These are phyloP conservation scores for Neoboletus brunneissimus DNA, from an alignment of 768 basidiomycete species.

Conservation along the genomic window DNA sequence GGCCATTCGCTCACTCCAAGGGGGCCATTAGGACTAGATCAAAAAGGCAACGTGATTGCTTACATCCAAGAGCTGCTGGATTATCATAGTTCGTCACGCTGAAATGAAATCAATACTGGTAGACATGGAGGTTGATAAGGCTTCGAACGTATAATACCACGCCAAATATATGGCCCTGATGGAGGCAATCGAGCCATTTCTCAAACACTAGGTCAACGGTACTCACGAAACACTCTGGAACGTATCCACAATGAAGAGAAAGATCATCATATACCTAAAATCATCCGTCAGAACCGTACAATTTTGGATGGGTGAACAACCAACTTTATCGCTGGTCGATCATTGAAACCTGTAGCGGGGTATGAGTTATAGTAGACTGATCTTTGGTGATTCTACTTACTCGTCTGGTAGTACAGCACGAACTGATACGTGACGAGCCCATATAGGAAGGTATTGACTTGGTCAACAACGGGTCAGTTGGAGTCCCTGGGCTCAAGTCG, in stretches of 20 bases:
- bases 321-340: conserved; percentile 6
- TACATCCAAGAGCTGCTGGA: background rate
- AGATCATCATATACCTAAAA: conserved; percentile 11
- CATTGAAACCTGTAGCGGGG: conserved; percentile 9
- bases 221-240: conserved; percentile 17
- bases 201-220: background rate
- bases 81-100: background rate
- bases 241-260: conserved; percentile 15
- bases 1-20: conserved; percentile 37
- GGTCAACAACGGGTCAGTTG: too few species aligned
- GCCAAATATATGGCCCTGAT: conserved; percentile 19
- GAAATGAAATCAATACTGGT: background rate
- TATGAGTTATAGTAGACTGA: background rate
- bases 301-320: background rate
- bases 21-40: background rate
- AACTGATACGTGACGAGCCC: conserved; percentile 45
- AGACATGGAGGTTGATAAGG: background rate
- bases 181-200: background rate
- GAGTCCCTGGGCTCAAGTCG: too few species aligned
- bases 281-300: background rate
- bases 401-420: conserved; percentile 34
- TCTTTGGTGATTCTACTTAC: background rate
- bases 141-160: conserved; percentile 15
- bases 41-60: background rate
- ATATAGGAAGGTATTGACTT: conserved; percentile 33